These are phyloP conservation scores for Trametes cingulata DNA, from an alignment of 768 basidiomycete species.

Conservation along the genomic window DNA sequence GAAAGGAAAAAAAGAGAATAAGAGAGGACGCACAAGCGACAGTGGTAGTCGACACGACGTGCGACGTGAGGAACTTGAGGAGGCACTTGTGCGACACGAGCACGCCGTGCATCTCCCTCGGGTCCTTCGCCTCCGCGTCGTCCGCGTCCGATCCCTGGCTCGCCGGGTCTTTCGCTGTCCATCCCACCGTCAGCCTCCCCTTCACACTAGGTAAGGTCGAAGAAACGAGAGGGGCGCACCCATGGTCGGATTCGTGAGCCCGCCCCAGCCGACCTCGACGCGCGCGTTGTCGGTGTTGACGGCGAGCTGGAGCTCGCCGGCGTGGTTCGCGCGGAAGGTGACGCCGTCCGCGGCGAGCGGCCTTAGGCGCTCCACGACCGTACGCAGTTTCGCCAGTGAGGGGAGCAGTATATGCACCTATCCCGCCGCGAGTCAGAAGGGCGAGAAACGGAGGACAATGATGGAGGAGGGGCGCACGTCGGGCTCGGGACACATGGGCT, in stretches of 20 bases:
- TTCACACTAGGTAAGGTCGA: background rate
- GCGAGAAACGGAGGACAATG: background rate
- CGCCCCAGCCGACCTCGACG: slow-evolving; percentile 78
- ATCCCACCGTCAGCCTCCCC: too few species aligned
- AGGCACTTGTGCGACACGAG: slow-evolving; percentile 74
- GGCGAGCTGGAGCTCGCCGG: slow-evolving; percentile 53
- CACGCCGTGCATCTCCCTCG: slow-evolving; percentile 60
- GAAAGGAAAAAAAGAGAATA: too few species aligned
- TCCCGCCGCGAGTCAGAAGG: background rate
- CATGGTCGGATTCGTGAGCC: slow-evolving; percentile 67
- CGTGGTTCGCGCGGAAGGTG: slow-evolving; percentile 66
- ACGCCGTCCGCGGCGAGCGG: slow-evolving; percentile 65
- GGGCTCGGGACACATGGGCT: slow-evolving; percentile 85
- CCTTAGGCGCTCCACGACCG: slow-evolving; percentile 72
- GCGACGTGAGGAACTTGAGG: slow-evolving; percentile 77
- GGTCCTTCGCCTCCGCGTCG: slow-evolving; percentile 45
- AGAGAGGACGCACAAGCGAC: slow-evolving; percentile 86
- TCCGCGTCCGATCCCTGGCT: slow-evolving; percentile 31
- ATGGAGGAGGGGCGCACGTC: slow-evolving; percentile 62
- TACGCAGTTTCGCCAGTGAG: slow-evolving; percentile 72
- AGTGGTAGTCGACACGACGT: slow-evolving; percentile 79
- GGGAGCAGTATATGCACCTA: slow-evolving; percentile 81
- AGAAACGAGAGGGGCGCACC: slow-evolving; percentile 26
- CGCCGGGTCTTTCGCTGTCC: slow-evolving; percentile 26
- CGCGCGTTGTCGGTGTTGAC: slow-evolving; percentile 73